Conservation (phyloP, 768 basidiomycete species). For the Mycena rosella region DNA sequence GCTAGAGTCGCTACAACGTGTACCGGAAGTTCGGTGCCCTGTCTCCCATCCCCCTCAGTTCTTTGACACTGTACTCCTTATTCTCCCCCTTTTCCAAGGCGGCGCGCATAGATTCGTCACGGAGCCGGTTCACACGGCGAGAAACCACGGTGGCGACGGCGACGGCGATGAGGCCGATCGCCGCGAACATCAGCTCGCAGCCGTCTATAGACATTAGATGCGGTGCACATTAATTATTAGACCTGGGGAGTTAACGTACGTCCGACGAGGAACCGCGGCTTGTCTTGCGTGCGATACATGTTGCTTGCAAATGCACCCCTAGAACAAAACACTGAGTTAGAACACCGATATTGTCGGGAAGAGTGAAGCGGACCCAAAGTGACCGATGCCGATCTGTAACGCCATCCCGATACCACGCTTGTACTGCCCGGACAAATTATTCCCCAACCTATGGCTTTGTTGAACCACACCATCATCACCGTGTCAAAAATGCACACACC, state of each 20-base stretch:
- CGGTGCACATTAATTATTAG: too few relatives aligned
- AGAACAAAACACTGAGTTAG: neutral
- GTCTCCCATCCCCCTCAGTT: conserved; percentile 64
- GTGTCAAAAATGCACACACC: conserved; percentile 53
- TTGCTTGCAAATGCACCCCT: conserved; percentile 73
- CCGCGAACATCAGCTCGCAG: conserved; percentile 75
- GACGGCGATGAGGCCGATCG: conserved; percentile 67
- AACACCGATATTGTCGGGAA: neutral
- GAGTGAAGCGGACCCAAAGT: conserved; percentile 54
- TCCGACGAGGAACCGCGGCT: conserved; percentile 71
- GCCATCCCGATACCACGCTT: conserved; percentile 80
- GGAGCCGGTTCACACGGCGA: conserved; percentile 63
- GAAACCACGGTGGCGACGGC: conserved; percentile 63
- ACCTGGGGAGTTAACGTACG: conserved; percentile 58
- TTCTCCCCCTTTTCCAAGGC: conserved; percentile 48
- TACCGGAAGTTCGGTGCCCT: conserved; percentile 75
- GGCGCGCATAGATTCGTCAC: conserved; percentile 55
- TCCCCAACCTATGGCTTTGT: conserved; percentile 62
- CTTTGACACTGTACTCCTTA: conserved; percentile 50
- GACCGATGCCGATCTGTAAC: conserved; percentile 73
- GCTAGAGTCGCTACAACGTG: conserved; percentile 49
- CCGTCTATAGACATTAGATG: conserved; percentile 56
- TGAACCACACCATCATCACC: neutral
- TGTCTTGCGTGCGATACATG: conserved; percentile 70
- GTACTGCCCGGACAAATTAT: conserved; percentile 76